Percentiles rank a stretch among this genome's conserved stretches.
phyloP scores from a whole-genome alignment of 805 yeast species.

The Kuraishia capsulata region DNA sequence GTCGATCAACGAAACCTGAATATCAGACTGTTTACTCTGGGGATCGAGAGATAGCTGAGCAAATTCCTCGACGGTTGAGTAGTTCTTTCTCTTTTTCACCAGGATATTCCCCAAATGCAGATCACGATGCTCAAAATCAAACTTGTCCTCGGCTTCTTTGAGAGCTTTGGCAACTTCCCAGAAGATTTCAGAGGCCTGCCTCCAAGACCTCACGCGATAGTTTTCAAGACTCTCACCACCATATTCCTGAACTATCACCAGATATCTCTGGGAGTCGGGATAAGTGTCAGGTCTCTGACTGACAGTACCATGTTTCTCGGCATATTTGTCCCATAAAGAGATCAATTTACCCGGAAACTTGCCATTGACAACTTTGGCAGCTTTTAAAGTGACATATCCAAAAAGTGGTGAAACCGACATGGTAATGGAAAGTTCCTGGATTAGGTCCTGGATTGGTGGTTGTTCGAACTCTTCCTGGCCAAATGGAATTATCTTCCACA shows the following conservation, averaged over 20 bases:
- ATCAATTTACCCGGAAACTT: slow-evolving; percentile 29
- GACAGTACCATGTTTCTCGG: slow-evolving; percentile 3
- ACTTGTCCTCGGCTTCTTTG: slow-evolving; percentile 39
- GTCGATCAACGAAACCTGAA: slow-evolving; percentile 43
- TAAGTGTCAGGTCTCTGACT: slow-evolving; percentile 30
- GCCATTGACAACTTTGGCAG: slow-evolving; percentile 39
- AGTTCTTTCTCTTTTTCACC: slow-evolving; percentile 20
- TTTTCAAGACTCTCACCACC: slow-evolving; percentile 36
- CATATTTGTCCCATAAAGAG: slow-evolving; percentile 34
- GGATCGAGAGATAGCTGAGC: slow-evolving; percentile 1
- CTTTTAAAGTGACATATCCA: slow-evolving; percentile 36
- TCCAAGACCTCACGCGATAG: slow-evolving; percentile 28
- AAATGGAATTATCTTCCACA: slow-evolving; percentile 46
- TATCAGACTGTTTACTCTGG: neutral
- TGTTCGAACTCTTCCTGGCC: slow-evolving; percentile 33
- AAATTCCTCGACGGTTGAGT: neutral
- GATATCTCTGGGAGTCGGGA: slow-evolving; percentile 21
- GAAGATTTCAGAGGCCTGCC: slow-evolving; percentile 33
- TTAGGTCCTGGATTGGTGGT: slow-evolving; percentile 28
- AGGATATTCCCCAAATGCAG: slow-evolving; percentile 59
- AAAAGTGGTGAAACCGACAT: slow-evolving; percentile 26
- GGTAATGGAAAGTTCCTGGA: slow-evolving; percentile 38
- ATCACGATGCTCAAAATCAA: slow-evolving; percentile 64
- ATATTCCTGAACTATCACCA: slow-evolving; percentile 27
- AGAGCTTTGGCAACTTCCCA: slow-evolving; percentile 43